These are phyloP conservation scores for Mucor lusitanicus DNA, from an alignment of 371 early-diverging fungal species.

Conservation along the genomic window DNA sequence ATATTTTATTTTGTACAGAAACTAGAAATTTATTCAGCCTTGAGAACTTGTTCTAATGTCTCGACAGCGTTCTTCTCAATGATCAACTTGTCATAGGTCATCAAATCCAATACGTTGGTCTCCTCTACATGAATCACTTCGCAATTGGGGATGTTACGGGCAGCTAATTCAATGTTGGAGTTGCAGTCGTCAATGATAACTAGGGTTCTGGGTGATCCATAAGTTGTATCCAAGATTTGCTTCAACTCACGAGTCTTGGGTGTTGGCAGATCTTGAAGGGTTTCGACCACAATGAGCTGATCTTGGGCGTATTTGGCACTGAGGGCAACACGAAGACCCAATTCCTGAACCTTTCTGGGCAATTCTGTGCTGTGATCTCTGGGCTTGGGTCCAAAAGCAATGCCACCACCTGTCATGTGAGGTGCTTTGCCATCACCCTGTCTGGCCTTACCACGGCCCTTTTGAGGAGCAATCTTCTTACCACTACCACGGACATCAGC, in stretches of 20 bases:
- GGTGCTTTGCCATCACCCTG: conserved; percentile 87
- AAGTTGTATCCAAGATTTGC: conserved; percentile 54
- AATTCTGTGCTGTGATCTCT: conserved; percentile 82
- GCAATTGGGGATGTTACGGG: conserved; percentile 67
- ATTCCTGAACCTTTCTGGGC: conserved; percentile 82
- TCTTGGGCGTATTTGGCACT: conserved; percentile 90
- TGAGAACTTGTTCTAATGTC: conserved; percentile 58
- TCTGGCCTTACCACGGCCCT: conserved; percentile 92
- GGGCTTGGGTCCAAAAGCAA: conserved; percentile 89
- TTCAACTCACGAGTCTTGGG: conserved; percentile 64
- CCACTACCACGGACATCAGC: conserved; percentile 86
- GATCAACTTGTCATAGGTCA: conserved; percentile 77
- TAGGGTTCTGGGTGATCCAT: conserved; percentile 43
- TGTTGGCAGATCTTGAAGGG: conserved; percentile 53
- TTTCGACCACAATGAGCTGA: conserved; percentile 84
- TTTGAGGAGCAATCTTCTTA: conserved; percentile 83
- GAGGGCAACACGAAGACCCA: conserved; percentile 83
- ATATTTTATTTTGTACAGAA: not conserved
- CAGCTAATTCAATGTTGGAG: conserved; percentile 63
- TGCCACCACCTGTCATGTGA: conserved; percentile 90
- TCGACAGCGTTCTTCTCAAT: conserved; percentile 79
- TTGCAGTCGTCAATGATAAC: conserved; percentile 55
- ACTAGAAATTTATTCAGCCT: conserved; percentile 13
- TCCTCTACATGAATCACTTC: conserved; percentile 69
- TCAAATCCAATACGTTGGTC: conserved; percentile 77